Percentiles rank a stretch among this genome's conserved stretches.
Evolutionary conservation across 2,329 filamentous ascomycete genomes (phyloP).

Genomic region (Stagonosporopsis vannaccii): DNA sequence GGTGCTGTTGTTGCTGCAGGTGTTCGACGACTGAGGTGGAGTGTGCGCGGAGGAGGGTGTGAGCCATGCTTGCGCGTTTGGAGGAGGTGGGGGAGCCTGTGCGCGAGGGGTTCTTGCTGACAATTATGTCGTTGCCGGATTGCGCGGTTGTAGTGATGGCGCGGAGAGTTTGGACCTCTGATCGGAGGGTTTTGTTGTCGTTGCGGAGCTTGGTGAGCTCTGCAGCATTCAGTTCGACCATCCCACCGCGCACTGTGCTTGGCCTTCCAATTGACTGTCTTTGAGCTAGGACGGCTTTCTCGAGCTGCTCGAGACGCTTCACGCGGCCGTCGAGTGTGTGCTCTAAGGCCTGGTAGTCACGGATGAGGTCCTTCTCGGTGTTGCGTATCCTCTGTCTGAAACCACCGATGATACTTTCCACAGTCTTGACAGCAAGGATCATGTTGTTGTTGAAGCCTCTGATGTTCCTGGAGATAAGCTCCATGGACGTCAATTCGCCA

Average conservation of each 20-base stretch:
- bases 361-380: conserved; percentile 89
- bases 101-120: conserved; percentile 37
- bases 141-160: conserved; percentile 47
- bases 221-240: conserved; percentile 52
- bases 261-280: conserved; percentile 48
- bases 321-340: conserved; percentile 78
- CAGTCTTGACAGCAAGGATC: conserved; percentile 81
- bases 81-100: conserved; percentile 39
- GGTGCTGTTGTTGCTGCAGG: conserved; percentile 31
- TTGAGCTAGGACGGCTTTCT: conserved; percentile 69
- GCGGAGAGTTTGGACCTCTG: conserved; percentile 71
- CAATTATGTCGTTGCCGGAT: conserved; percentile 30
- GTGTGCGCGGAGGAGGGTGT: conserved; percentile 63
- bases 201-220: conserved; percentile 66
- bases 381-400: conserved; percentile 82
- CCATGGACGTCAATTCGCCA: conserved; percentile 82
- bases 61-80: conserved; percentile 56
- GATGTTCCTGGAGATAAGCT: conserved; percentile 84
- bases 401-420: conserved; percentile 78
- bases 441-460: conserved; percentile 91
- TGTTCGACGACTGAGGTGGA: conserved; percentile 60
- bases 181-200: conserved; percentile 67
- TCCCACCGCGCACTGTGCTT: conserved; percentile 49
- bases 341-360: conserved; percentile 88
- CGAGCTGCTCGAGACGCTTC: conserved; percentile 87